Evolutionary conservation across 1,139 yeast genomes (phyloP), one percentile per base, ranked within the genome.

Genomic region (Pichia sp.): DNA sequence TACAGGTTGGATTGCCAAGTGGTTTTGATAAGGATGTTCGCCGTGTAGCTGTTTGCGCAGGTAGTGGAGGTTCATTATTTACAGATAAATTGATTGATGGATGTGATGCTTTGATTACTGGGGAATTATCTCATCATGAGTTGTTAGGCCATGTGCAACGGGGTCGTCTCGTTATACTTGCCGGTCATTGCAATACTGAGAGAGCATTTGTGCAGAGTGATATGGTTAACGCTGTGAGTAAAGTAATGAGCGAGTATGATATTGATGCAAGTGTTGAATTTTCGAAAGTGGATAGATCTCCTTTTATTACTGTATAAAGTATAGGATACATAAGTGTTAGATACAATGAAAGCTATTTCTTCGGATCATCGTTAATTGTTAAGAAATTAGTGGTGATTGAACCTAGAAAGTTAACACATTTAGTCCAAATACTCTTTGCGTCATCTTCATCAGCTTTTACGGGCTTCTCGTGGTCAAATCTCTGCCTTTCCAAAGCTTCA

Each of bases 81-180:
- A 63, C 65, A 40, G 80, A 82, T 0, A 18, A 26, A 2, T 2
- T 10, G 2, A 6, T 38, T 5, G 76, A 74, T 3, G 31, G 35
- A 3, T 93, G 89, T 0, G 98, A 91, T 54, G 67, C 88, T 32
- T 83, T 72, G 58, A 75, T 79, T 54, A 89, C 98, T 0, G 99
- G 99, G 1, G 98, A 93, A 57, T 65, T 93, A 49, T 81, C 95
- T 17, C 98, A 91, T 56, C 98, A 93, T 56, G 96, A 91, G 58
- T 82, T 84, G 4, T 68, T 93, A 31, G 74, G 64, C 48, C 69
- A 80, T 46, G 74, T 71, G 36, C 97, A 89, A 52, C 58, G 65
- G n/a, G 96, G 95, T 0, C 68, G 77, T 11, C 68, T 78, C 10
- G 86, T 88, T 3, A 69, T 91, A 39, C 74, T 77, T 3, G 84